Evolutionary conservation across 2,329 filamentous ascomycete species (phyloP).

Genomic region (Dothideomycetidae sp.): DNA sequence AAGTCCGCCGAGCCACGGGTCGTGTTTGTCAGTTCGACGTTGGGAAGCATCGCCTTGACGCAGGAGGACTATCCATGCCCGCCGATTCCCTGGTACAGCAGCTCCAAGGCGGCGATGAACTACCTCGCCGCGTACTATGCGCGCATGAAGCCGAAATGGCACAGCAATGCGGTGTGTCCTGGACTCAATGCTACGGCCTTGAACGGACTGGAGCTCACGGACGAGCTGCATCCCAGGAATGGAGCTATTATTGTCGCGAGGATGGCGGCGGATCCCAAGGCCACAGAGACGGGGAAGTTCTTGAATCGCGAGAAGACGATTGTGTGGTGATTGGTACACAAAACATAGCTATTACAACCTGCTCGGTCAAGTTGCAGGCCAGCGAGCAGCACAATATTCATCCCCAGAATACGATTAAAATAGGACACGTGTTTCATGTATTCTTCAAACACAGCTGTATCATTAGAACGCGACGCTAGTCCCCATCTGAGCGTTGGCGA

Average conservation of each 20-base stretch:
- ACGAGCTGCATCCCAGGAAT: constrained; percentile 3
- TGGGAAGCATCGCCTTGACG: constrained; percentile 13
- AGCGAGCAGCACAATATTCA: no score
- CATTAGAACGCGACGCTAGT: no score
- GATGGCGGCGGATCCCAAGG: background rate
- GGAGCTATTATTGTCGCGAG: background rate
- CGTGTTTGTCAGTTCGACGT: constrained; percentile 13
- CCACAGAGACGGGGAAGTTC: background rate
- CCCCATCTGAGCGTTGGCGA: no score
- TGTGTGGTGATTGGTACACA: constrained; percentile 1
- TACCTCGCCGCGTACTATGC: constrained; percentile 6
- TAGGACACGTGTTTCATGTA: no score
- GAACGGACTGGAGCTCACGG: constrained; percentile 1
- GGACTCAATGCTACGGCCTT: constrained; percentile 8
- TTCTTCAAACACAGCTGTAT: no score
- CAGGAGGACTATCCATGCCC: constrained; percentile 28
- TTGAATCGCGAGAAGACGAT: constrained; percentile 1
- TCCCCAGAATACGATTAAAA: no score
- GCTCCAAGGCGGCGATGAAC: constrained; percentile 33
- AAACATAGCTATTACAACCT: no score
- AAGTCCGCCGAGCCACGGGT: constrained; percentile 2
- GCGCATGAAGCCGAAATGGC: constrained; percentile 5
- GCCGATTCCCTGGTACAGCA: constrained; percentile 24
- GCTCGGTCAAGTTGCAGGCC: no score
- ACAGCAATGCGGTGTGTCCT: constrained; percentile 8